Conservation (phyloP, 2,329 filamentous ascomycete genomes). For the Plectosphaerella plurivora region DNA sequence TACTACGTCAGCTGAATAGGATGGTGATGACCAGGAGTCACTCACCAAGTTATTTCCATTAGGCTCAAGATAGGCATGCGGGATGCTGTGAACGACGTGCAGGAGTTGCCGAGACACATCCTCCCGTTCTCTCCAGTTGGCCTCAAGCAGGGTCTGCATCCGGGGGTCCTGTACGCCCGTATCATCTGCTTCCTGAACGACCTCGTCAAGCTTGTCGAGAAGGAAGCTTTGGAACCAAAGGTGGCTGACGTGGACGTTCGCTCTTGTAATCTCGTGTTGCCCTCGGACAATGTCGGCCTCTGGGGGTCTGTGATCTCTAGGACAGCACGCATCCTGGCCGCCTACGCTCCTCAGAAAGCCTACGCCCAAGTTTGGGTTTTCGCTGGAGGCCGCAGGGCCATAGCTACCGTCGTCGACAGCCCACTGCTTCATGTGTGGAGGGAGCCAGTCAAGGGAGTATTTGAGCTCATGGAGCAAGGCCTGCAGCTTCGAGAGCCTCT, state of each 20-base stretch:
- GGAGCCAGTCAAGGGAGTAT: conserved; percentile 23
- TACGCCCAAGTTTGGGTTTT: background rate
- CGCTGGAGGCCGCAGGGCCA: background rate
- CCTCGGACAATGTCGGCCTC: conserved; percentile 4
- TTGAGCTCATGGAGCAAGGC: conserved; percentile 21
- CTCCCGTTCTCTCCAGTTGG: conserved; percentile 26
- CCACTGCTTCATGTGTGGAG: conserved; percentile 19
- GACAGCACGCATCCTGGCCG: background rate
- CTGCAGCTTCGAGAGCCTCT: conserved; percentile 15
- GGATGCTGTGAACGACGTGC: conserved; percentile 26
- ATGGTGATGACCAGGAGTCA: too few relatives aligned
- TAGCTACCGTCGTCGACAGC: conserved; percentile 4
- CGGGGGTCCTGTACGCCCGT: background rate
- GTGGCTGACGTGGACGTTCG: conserved; percentile 30
- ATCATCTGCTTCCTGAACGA: conserved; percentile 11
- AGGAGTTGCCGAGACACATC: conserved; percentile 30
- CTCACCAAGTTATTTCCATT: conserved; percentile 27
- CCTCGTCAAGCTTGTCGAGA: conserved; percentile 25
- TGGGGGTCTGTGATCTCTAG: background rate
- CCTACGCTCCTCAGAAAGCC: background rate
- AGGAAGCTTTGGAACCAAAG: conserved; percentile 30
- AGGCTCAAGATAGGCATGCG: conserved; percentile 22
- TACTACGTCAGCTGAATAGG: background rate
- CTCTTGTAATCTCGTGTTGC: conserved; percentile 21
- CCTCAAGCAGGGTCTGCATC: conserved; percentile 3